Evolutionary conservation across 768 basidiomycete species (phyloP).

Genomic region (Russula brevipes): DNA sequence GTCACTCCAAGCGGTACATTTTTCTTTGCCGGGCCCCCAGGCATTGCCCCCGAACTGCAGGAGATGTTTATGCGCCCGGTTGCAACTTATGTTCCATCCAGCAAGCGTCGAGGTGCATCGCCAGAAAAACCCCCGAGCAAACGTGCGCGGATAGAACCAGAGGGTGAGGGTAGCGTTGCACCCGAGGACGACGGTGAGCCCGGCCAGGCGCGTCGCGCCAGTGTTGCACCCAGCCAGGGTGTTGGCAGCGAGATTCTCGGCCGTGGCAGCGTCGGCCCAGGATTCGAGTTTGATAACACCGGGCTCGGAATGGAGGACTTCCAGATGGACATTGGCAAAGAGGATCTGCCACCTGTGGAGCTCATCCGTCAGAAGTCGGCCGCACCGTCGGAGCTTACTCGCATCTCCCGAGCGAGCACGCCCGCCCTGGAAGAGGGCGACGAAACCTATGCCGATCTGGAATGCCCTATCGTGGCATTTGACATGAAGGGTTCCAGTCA

Average conservation of each 20-base stretch:
- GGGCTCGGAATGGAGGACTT: slow-evolving; percentile 59
- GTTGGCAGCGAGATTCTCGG: slow-evolving; percentile 52
- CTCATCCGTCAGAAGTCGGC: slow-evolving; percentile 43
- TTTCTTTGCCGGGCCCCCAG: slow-evolving; percentile 82
- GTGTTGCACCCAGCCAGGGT: slow-evolving; percentile 52
- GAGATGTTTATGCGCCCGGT: slow-evolving; percentile 81
- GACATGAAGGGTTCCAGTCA: slow-evolving; percentile 56
- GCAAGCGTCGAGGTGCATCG: slow-evolving; percentile 56
- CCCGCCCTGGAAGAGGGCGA: slow-evolving; percentile 61
- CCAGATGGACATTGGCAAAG: slow-evolving; percentile 61
- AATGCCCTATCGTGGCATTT: slow-evolving; percentile 78
- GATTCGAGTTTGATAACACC: slow-evolving; percentile 58
- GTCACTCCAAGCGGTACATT: slow-evolving; percentile 65
- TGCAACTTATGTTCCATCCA: slow-evolving; percentile 36
- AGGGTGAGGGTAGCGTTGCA: slow-evolving; percentile 34
- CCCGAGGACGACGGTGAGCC: slow-evolving; percentile 48
- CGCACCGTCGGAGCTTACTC: slow-evolving; percentile 52
- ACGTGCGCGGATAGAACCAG: slow-evolving; percentile 51
- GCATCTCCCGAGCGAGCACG: slow-evolving; percentile 58
- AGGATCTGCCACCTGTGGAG: slow-evolving; percentile 39
- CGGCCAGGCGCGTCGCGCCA: slow-evolving; percentile 71
- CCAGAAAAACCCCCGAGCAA: slow-evolving; percentile 52
- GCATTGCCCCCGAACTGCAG: slow-evolving; percentile 73
- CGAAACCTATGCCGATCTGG: slow-evolving; percentile 61
- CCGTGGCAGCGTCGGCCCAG: slow-evolving; percentile 28